Conservation (phyloP, 208 protist genomes). For the Trichomonas tenax region DNA sequence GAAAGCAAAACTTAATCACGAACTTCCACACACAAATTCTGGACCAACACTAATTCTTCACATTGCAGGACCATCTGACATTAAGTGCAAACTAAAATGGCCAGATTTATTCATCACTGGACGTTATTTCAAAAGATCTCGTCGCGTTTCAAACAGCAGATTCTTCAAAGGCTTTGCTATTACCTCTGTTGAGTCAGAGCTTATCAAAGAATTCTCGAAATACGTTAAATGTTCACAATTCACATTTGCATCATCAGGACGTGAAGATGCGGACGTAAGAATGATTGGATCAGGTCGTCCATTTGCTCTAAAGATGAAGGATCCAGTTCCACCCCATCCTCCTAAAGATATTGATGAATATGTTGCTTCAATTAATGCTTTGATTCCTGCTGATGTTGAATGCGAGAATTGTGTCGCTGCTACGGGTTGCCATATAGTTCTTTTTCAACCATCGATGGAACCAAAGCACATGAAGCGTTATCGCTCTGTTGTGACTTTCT, state of each 20-base stretch:
- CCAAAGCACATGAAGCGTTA: constrained; percentile 25
- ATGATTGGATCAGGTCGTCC: constrained; percentile 46
- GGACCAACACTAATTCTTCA: background rate
- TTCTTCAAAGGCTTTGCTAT: background rate
- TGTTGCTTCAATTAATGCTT: background rate
- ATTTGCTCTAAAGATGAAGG: constrained; percentile 39
- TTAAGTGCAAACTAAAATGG: background rate
- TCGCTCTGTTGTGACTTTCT: constrained; percentile 23
- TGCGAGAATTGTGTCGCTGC: background rate
- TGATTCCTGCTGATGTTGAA: background rate
- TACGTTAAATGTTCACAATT: background rate
- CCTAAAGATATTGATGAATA: background rate
- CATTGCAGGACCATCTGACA: background rate
- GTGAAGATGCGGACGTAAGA: constrained; percentile 47
- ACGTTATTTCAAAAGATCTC: background rate
- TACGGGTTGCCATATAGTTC: no score
- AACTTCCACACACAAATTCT: background rate
- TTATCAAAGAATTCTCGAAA: background rate
- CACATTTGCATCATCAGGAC: constrained; percentile 30
- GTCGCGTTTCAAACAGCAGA: background rate
- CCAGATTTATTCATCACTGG: background rate
- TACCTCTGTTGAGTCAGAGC: background rate
- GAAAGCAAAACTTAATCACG: background rate
- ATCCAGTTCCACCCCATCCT: background rate
- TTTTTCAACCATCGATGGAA: background rate